Evolutionary conservation across 495 filamentous ascomycete genomes (phyloP).

Genomic region (Penicillium arizonense): DNA sequence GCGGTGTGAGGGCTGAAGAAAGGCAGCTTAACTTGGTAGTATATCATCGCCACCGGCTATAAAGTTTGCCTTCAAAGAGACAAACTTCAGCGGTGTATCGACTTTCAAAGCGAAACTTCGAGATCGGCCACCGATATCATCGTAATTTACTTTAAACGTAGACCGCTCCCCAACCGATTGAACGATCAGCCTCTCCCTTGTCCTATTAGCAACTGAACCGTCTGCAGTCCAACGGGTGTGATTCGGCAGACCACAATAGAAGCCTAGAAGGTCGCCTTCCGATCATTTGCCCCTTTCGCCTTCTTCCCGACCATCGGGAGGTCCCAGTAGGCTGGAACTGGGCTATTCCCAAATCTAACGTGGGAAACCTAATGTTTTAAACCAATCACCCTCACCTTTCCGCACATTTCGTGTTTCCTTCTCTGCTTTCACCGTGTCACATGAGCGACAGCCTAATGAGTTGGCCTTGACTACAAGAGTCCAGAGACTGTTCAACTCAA

Average conservation of each 20-base stretch:
- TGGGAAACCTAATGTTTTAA: not conserved
- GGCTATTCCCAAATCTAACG: not conserved
- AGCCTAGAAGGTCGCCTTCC: not conserved
- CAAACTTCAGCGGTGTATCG: too few species aligned
- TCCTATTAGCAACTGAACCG: constrained; percentile 14
- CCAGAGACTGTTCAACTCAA: too few species aligned
- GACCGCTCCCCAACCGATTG: constrained; percentile 25
- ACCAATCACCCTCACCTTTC: constrained; percentile 15
- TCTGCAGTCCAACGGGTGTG: constrained; percentile 15
- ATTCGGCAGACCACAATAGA: constrained; percentile 13
- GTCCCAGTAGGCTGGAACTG: constrained; percentile 9
- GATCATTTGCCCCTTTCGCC: constrained; percentile 20
- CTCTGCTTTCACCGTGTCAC: constrained; percentile 8
- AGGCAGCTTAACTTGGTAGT: too few species aligned
- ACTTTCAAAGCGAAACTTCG: too few species aligned
- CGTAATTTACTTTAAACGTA: not conserved
- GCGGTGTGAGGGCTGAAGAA: too few species aligned
- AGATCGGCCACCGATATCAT: too few species aligned
- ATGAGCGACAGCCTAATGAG: constrained; percentile 15
- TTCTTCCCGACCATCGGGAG: constrained; percentile 9
- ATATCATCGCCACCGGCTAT: too few species aligned
- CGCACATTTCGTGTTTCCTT: constrained; percentile 6
- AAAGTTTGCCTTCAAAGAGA: too few species aligned
- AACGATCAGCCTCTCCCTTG: constrained; percentile 1
- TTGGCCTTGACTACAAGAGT: constrained; percentile 1